Base-by-base conservation (phyloP, 495 filamentous ascomycete genomes). In the Aspergillus cristatus region DNA sequence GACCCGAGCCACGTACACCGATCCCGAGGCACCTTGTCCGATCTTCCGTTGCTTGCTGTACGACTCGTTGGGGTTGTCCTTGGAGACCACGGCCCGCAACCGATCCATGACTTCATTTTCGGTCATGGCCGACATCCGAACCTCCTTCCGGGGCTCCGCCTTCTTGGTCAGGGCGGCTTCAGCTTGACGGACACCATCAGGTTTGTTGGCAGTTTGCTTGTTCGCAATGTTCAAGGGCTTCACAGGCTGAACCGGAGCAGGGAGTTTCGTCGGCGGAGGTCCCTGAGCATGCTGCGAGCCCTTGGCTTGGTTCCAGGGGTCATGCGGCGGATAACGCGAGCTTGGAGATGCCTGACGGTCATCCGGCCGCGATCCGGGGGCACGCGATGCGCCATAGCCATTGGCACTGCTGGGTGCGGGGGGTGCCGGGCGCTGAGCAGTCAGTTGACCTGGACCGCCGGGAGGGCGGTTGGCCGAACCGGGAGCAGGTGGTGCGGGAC, bases 31-130 rank as follows among this genome's bases (percentile, higher is more conserved):
- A 57, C 91, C 91, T 57, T 97, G 93, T 7, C 91, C 91, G 55
- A 98, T 95, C 72, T 98, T 98, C 70, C 95, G 95, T 56, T 97
- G 90, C 67, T 98, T 98, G 48, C 84, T 85, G 60, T 98, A 98
- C 3, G 86, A 87, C 36, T 87, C 68, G 42, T 89, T 82, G 13
- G 91, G 91, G 51, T 93, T 87, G 29, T 88, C 85, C 47, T 86
- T 87, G 32, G 87, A 94, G 1, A 98, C 91, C 3, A 93, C 90
- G 40, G 91, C 81, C 48, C 87, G 78, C 33, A 98, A 63, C 54
- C 87, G 89, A 40, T 84, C 80, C 91, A 98, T 98, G 22, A 98
- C 91, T 57, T 98, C 87, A 48, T 75, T 81, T 61, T 98, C 91
- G 28, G 84, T 79, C 91, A 98, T 97, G 48, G 78, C 86, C 34